phyloP scores from a whole-genome alignment of 169 alveolate species.

The Plasmodium adleri region DNA sequence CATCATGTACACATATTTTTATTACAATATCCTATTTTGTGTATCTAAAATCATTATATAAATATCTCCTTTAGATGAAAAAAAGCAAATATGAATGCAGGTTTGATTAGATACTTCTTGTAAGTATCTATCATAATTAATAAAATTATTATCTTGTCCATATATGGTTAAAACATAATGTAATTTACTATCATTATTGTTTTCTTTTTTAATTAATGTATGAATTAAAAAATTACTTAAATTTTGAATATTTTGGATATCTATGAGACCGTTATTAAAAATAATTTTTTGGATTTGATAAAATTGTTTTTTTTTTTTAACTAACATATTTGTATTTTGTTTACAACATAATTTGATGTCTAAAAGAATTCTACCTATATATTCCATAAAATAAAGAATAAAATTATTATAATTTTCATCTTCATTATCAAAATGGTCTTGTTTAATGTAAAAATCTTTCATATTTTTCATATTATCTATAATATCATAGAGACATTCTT shows the following conservation, averaged over 20 bases:
- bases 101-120: slow-evolving; percentile 51
- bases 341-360: slow-evolving; percentile 48
- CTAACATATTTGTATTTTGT: slow-evolving; percentile 20
- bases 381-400: slow-evolving; percentile 50
- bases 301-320: slow-evolving; percentile 25
- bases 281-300: slow-evolving; percentile 69
- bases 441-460: not conserved
- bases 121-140: slow-evolving; percentile 39
- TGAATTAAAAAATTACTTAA: slow-evolving; percentile 33
- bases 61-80: slow-evolving; percentile 2
- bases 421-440: not conserved
- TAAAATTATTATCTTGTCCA: slow-evolving; percentile 44
- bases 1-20: not conserved
- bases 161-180: slow-evolving; percentile 43
- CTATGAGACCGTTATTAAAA: slow-evolving; percentile 59
- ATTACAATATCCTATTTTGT: slow-evolving; percentile 12
- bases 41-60: slow-evolving; percentile 31
- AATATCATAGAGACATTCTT: slow-evolving; percentile 13
- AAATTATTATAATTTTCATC: slow-evolving; percentile 12
- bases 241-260: slow-evolving; percentile 1
- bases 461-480: slow-evolving; percentile 1
- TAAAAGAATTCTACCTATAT: slow-evolving; percentile 65
- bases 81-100: slow-evolving; percentile 27
- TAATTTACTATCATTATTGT: slow-evolving; percentile 7
- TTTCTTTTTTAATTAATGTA: slow-evolving; percentile 11